These are phyloP conservation scores for Graphilbum ipis-grandicollis DNA, from an alignment of 2,329 filamentous ascomycete genomes.

Conservation along the genomic window DNA sequence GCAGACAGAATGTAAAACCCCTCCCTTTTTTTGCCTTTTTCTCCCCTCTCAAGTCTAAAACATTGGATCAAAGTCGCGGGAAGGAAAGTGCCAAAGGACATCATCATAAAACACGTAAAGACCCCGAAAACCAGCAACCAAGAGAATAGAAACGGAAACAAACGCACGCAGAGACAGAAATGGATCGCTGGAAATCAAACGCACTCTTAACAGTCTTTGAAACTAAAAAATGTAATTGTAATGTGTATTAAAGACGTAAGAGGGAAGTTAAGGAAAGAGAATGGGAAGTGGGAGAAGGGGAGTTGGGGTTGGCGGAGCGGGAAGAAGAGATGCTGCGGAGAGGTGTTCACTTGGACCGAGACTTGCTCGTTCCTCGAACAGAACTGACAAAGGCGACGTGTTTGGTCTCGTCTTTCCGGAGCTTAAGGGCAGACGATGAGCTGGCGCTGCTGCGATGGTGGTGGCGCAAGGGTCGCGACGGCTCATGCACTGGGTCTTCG, in stretches of 20 bases:
- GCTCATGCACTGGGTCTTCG: constrained; percentile 15
- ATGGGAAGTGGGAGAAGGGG: not conserved
- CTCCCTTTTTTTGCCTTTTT: not conserved
- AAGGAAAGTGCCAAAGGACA: not conserved
- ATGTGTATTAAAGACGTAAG: not conserved
- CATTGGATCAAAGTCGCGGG: not conserved
- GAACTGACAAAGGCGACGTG: constrained; percentile 38
- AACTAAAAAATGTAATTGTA: not conserved
- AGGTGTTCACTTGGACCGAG: constrained; percentile 14
- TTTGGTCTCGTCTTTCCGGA: constrained; percentile 36
- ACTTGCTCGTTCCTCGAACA: constrained; percentile 23
- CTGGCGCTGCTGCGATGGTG: constrained; percentile 20
- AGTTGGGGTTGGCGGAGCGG: not conserved
- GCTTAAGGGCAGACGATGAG: constrained; percentile 22
- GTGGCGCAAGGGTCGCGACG: constrained; percentile 21
- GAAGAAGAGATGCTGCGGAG: not conserved
- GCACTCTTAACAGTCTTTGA: not conserved
- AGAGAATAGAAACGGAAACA: not conserved
- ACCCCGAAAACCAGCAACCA: too few species aligned
- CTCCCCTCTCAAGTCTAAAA: not conserved
- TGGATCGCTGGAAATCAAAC: not conserved
- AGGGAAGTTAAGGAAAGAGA: not conserved
- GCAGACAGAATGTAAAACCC: not conserved
- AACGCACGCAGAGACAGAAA: not conserved
- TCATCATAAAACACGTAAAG: constrained; percentile 1